These are phyloP conservation scores for Cephalotrichum gorgonifer DNA, from an alignment of 2,329 filamentous ascomycete species.

Conservation along the genomic window DNA sequence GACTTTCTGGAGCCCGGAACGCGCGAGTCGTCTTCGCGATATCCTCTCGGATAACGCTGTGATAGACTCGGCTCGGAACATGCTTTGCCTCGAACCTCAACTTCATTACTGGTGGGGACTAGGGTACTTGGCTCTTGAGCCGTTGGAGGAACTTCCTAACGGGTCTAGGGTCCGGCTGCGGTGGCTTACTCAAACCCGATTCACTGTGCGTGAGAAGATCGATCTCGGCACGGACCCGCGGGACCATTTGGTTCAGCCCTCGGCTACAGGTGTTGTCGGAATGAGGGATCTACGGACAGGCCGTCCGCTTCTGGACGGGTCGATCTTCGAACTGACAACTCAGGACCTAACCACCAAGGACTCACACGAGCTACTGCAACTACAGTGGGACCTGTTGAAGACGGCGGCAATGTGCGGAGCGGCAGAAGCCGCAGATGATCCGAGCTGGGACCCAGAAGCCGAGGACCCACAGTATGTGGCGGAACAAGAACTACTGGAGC, in stretches of 20 bases:
- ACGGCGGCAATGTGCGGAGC: not conserved
- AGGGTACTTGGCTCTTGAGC: not conserved
- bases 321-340: not conserved
- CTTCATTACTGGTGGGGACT: not conserved
- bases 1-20: not conserved
- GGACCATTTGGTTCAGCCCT: too few species aligned
- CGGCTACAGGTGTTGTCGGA: not conserved
- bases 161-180: not conserved
- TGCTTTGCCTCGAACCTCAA: not conserved
- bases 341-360: not conserved
- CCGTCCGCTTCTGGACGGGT: not conserved
- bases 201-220: not conserved
- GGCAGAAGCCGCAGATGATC: not conserved
- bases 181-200: not conserved
- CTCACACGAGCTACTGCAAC: not conserved
- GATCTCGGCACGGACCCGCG: not conserved
- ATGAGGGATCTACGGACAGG: not conserved
- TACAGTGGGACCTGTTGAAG: not conserved
- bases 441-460: not conserved
- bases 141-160: not conserved
- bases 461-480: not conserved
- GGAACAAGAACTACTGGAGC: too few species aligned
- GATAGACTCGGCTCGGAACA: not conserved
- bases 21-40: not conserved
- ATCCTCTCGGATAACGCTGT: not conserved